Evolutionary conservation across 371 early-diverging fungal genomes (phyloP), one percentile per base, ranked within the genome.

Genomic region (Paraphysoderma sedebokerense): DNA sequence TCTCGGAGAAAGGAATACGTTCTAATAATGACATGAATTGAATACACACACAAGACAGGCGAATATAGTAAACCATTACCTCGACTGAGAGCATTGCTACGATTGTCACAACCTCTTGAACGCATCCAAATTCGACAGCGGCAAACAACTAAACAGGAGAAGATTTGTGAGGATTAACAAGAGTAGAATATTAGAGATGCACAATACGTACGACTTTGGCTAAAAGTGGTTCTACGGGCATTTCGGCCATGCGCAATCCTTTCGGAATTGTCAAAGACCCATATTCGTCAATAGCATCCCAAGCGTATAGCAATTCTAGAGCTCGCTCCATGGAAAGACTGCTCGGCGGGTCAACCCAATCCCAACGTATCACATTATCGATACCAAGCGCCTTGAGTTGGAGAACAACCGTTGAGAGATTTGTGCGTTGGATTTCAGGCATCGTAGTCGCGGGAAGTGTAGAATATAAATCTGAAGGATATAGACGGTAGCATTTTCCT

Each of bases 41-140:
- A 46, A 56, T 59, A 15, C 17, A 15, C 27, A 24, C 24, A 4
- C 31, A 33, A 36, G 20, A 19, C 17, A 6, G 35, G 30, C 19
- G 39, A 49, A 38, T 47, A 24, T 15, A 41, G 42, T 3, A 15
- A 22, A 23, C 24, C 15, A 29, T 26, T 55, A 75, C 76, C 56
- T 86, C 81, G 0, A 85, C 84, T 17, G 81, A 77, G 6, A 82
- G 49, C 77, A 86, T 81, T 5, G 89, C 86, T 2, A 81, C 81
- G 47, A 88, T 81, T 0, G 86, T 78, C 5, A 85, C 60, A 31
- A 82, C 77, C 46, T 88, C 89, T 46, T 82, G 76, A 13, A 69
- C 66, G 53, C 89, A 88, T 32, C 67, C 63, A 54, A 77, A 81
- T 3, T 61, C 65, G 15, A 63, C 64, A 1, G 81, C 76, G 15